Conservation (phyloP, 1,284 basidiomycete species). For the Volvariella surrecta region DNA sequence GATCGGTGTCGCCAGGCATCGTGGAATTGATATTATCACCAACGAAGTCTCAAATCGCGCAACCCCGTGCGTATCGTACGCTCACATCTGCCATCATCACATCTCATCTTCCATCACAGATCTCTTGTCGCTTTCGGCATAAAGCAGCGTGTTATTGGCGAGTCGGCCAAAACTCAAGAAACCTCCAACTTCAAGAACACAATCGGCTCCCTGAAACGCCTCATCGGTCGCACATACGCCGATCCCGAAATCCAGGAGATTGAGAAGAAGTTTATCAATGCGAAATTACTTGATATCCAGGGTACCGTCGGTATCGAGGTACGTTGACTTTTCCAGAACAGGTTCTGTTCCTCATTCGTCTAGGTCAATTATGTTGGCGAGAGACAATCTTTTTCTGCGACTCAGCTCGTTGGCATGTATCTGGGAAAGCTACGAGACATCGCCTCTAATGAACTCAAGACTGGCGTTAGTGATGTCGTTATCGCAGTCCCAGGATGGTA, state of each 20-base stretch:
- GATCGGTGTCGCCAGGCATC: constrained; percentile 90
- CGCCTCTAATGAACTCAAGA: constrained; percentile 76
- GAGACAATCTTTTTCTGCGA: constrained; percentile 67
- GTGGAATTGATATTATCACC: constrained; percentile 91
- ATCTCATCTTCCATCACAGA: constrained; percentile 30
- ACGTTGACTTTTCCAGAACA: constrained; percentile 16
- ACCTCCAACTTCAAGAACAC: constrained; percentile 98
- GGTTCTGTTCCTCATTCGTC: constrained; percentile 1
- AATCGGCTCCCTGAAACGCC: constrained; percentile 82
- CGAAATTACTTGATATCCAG: constrained; percentile 72
- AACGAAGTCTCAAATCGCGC: constrained; percentile 95
- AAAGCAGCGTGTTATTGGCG: constrained; percentile 84
- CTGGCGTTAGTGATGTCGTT: constrained; percentile 80
- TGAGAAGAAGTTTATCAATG: constrained; percentile 88
- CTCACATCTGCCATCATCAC: not conserved
- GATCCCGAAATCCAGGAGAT: constrained; percentile 75
- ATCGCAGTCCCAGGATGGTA: constrained; percentile 94
- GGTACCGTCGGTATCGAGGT: constrained; percentile 83
- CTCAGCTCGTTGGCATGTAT: constrained; percentile 84
- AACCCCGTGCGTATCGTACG: constrained; percentile 63
- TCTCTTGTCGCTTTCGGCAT: constrained; percentile 89
- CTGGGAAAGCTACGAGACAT: constrained; percentile 85
- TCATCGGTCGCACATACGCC: constrained; percentile 69
- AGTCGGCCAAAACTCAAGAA: constrained; percentile 92
- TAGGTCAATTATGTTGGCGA: constrained; percentile 88